phyloP scores from a whole-genome alignment of 139 green algal species.

The Chlorella vulgaris region DNA sequence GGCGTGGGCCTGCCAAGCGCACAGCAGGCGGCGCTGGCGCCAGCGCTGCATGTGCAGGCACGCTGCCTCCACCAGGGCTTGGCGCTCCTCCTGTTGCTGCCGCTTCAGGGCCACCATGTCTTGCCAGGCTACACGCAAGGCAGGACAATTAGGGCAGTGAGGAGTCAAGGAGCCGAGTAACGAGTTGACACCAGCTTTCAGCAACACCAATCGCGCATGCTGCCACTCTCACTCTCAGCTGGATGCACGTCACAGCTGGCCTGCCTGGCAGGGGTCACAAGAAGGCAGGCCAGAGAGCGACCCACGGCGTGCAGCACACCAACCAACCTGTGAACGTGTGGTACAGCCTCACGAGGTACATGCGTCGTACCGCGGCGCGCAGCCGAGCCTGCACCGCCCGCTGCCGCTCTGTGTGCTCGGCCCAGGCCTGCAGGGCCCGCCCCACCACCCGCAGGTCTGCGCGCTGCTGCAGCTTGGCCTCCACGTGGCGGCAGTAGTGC shows the following conservation, averaged over 20 bases:
- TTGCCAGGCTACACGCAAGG: slow-evolving; percentile 24
- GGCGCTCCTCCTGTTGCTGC: slow-evolving; percentile 9
- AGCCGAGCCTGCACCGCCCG: slow-evolving; percentile 2
- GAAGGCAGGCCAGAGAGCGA: not conserved
- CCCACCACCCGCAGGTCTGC: not conserved
- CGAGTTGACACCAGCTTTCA: not conserved
- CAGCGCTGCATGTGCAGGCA: slow-evolving; percentile 23
- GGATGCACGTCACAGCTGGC: too few species aligned
- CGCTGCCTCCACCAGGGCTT: slow-evolving; percentile 14
- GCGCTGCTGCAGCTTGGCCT: slow-evolving; percentile 38
- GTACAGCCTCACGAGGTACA: slow-evolving; percentile 39
- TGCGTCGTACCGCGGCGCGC: slow-evolving; percentile 29
- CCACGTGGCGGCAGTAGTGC: slow-evolving; percentile 34
- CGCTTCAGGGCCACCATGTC: slow-evolving; percentile 11
- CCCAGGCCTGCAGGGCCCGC: slow-evolving; percentile 33
- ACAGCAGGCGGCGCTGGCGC: slow-evolving; percentile 15
- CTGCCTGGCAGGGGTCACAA: too few species aligned
- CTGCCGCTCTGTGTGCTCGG: slow-evolving; percentile 14
- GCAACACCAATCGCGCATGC: too few species aligned
- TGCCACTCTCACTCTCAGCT: too few species aligned
- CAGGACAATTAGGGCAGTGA: too few species aligned
- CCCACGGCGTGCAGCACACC: not conserved
- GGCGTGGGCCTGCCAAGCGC: slow-evolving; percentile 18
- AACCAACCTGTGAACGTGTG: slow-evolving; percentile 20
- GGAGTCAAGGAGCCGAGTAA: not conserved